A percentile compares a stretch with the other conserved stretches of the same genome.
These are phyloP conservation scores for Cyberlindnera bimundalis DNA, from an alignment of 805 yeast species.

Conservation along the genomic window DNA sequence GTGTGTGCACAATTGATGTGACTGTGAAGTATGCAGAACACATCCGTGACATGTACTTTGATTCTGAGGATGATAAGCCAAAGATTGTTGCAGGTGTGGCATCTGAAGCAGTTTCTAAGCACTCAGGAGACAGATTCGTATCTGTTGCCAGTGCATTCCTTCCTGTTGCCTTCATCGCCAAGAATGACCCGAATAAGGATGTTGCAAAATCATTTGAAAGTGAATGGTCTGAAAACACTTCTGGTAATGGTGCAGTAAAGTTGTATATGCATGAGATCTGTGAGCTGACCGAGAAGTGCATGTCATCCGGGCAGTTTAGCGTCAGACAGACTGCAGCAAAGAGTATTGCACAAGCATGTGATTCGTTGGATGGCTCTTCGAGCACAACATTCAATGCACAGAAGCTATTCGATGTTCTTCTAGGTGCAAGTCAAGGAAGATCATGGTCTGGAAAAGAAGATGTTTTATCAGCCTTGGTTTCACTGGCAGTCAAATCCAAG, in stretches of 20 bases:
- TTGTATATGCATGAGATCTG: conserved; percentile 70
- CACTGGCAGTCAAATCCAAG: conserved; percentile 47
- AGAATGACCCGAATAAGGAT: conserved; percentile 52
- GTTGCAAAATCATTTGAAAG: conserved; percentile 49
- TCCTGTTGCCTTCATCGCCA: conserved; percentile 78
- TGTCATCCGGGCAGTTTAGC: conserved; percentile 55
- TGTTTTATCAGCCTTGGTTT: conserved; percentile 66
- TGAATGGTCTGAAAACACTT: conserved; percentile 79
- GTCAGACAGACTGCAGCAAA: conserved; percentile 69
- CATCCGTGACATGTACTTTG: conserved; percentile 57
- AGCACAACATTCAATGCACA: conserved; percentile 24
- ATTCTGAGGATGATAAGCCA: conserved; percentile 42
- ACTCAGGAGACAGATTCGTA: conserved; percentile 66
- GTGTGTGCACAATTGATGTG: conserved; percentile 51
- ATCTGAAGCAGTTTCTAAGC: conserved; percentile 60
- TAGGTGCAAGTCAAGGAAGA: conserved; percentile 68
- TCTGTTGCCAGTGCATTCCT: conserved; percentile 59
- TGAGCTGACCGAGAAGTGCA: conserved; percentile 43
- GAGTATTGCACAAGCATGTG: conserved; percentile 58
- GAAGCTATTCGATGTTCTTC: conserved; percentile 47
- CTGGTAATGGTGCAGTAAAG: conserved; percentile 66
- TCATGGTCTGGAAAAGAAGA: conserved; percentile 87
- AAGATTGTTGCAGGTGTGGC: conserved; percentile 58
- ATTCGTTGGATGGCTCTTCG: conserved; percentile 36
- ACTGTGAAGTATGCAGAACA: conserved; percentile 51